Evolutionary conservation across 1,284 basidiomycete species (phyloP), one percentile per base, ranked within the genome.

Genomic region (Leccinum pseudoinsigne): DNA sequence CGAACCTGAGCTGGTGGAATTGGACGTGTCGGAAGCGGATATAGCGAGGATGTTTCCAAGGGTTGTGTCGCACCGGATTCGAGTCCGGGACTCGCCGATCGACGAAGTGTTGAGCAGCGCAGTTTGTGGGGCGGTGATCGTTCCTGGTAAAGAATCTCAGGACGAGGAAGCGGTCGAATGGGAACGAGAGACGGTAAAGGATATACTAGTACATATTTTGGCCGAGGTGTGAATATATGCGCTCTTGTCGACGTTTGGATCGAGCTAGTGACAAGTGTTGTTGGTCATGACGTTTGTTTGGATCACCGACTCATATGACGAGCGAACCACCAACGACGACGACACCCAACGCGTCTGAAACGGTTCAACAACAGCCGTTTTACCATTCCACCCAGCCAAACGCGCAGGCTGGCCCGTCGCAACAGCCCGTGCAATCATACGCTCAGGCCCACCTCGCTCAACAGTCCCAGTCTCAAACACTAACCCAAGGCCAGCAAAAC

Each of bases 1-100:
- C 2, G 73, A 75, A 38, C 14, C 45, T 21, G 62, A 58, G 63
- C 64, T 14, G 40, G 50, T 71, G 45, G 74, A 80, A 55, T 73
- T 89, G 68, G 87, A 89, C 64, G 83, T 89, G 3, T 86, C 86
- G 8, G 88, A 90, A 71, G 86, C 86, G 63, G 87, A 92, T 68
- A 79, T 90, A 65, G 88, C 86, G 60, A 81, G 86, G 62, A 83
- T 90, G 23, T 83, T 89, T 66, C 88, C 88, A 38, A 78, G 89
- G 36, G 84, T 87, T 0, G 81, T 92, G 34, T 86, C 86, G 7
- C 90, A 92, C 76, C 85, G 90, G 10, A 68, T 92, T 65, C 79
- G 87, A 61, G 82, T 89, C 60, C 79, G 89, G 36, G 81, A 85
- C 70, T 85, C 88, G 2, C 87, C 87, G 1, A 79, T 84, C 63